Conservation (phyloP, 305 asterid genomes). For the Lippia alba region DNA sequence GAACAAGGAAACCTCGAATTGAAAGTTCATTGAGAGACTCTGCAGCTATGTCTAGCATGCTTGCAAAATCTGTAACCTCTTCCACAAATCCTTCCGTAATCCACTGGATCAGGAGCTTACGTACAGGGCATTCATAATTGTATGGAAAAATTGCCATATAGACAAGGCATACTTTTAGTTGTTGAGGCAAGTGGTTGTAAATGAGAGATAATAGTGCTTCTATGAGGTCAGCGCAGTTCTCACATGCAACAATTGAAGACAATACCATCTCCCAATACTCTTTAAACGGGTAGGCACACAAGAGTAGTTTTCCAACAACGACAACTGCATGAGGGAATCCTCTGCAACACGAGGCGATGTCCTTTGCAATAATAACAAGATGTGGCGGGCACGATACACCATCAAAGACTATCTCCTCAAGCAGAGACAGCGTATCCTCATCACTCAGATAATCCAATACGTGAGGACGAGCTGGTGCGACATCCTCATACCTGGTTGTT, state of each 20-base stretch:
- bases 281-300: too few species aligned
- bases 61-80: background rate
- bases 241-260: too few species aligned
- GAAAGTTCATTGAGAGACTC: background rate
- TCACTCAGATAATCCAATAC: too few species aligned
- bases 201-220: background rate
- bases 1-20: background rate
- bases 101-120: conserved; percentile 17
- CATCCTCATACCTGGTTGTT: background rate
- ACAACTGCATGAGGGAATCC: too few species aligned
- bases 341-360: too few species aligned
- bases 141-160: conserved; percentile 24
- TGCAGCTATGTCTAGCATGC: background rate
- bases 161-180: background rate
- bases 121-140: background rate
- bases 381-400: too few species aligned
- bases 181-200: conserved; percentile 15
- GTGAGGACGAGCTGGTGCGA: conserved; percentile 6
- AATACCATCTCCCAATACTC: too few species aligned
- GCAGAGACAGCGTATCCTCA: too few species aligned
- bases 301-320: too few species aligned
- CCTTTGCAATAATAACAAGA: too few species aligned
- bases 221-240: too few species aligned
- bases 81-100: conserved; percentile 15
- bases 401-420: too few species aligned